Evolutionary conservation across 2,329 filamentous ascomycete species (phyloP), one percentile per base, ranked within the genome.

Genomic region (Zymoseptoria tritici): DNA sequence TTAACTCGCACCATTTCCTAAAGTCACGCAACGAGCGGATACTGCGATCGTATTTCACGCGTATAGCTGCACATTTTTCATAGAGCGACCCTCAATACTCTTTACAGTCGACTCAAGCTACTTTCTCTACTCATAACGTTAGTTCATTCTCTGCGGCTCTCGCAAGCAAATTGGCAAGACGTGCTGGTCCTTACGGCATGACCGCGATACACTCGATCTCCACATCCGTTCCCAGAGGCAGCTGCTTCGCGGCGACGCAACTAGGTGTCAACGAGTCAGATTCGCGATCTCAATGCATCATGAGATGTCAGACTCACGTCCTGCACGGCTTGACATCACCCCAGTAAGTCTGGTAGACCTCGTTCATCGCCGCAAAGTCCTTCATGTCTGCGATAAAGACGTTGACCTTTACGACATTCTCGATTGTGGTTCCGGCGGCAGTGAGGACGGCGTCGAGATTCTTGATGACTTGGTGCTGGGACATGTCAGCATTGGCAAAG

Each of bases 351-450:
- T 55, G 64, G 59, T 83, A 85, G 2, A 77, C 81, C 60, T 80
- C 79, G 62, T 85, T 85, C 74, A 86, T 80, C 9, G 76, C 75
- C 0, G 77, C 79, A 69, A 88, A 89, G 70, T 88, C 78, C 53
- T 81, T 77, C 85, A 89, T 89, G 60, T 81, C 79, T 1, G 81
- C 83, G 20, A 89, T 70, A 69, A 85, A 89, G 24, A 88, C 77
- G 66, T 87, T 88, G 62, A 86, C 81, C 73, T 89, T 88, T 70
- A 89, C 80, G 0, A 84, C 80, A 58, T 87, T 85, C 29, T 80
- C 76, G 46, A 88, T 75, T 60, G 76, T 78, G 56, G 80, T 83
- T 0, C 85, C 85, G 0, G 84, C 83, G 8, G 80, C 85, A 63
- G 83, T 77, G 20, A 89, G 82, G 5, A 88, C 78, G 2, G 79